Conservation (phyloP, 2,329 filamentous ascomycete species). For the Calonectria naviculata region DNA sequence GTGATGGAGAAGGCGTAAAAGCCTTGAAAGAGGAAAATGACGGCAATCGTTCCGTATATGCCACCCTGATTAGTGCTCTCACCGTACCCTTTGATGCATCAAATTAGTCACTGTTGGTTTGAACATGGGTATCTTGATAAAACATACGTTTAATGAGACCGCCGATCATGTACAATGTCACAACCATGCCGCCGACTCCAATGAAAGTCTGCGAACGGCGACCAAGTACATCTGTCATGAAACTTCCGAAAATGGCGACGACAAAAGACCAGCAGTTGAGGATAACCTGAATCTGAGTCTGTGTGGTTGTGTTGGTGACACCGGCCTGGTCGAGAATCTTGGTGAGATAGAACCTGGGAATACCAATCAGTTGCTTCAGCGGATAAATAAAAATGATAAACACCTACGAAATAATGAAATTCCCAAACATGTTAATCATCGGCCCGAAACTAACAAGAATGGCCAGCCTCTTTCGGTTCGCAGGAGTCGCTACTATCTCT, state of each 20-base stretch:
- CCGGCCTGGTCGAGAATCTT: conserved; percentile 45
- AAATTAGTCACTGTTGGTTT: not conserved
- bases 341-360: conserved; percentile 39
- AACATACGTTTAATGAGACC: conserved; percentile 40
- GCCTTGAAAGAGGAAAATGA: conserved; percentile 48
- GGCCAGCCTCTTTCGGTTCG: conserved; percentile 37
- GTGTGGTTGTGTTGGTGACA: conserved; percentile 36
- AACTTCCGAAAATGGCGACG: conserved; percentile 46
- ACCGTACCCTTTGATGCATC: conserved; percentile 40
- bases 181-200: conserved; percentile 37
- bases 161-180: conserved; percentile 36
- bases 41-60: conserved; percentile 51
- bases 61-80: conserved; percentile 48
- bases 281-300: conserved; percentile 46
- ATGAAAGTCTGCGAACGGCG: conserved; percentile 44
- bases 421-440: conserved; percentile 44
- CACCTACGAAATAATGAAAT: conserved; percentile 44
- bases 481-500: conserved; percentile 38
- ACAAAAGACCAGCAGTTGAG: conserved; percentile 50
- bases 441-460: conserved; percentile 40
- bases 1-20: conserved; percentile 47
- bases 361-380: not conserved
- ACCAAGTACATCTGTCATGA: conserved; percentile 46
- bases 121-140: too few species aligned
- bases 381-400: not conserved